Evolutionary conservation across 805 yeast species (phyloP).

Genomic region (Starmerella kuoi): DNA sequence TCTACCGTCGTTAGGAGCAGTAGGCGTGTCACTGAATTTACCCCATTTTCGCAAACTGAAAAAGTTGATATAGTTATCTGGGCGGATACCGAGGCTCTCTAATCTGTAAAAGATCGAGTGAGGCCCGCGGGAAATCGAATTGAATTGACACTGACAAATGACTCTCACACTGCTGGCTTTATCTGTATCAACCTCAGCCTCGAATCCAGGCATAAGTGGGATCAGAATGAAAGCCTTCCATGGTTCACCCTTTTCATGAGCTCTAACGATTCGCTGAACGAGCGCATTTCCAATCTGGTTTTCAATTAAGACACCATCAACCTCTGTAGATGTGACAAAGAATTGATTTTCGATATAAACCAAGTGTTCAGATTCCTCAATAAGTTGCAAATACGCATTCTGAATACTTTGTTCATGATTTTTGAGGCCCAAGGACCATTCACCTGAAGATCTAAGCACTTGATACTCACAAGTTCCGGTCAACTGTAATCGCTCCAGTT

Average conservation of each 20-base stretch:
- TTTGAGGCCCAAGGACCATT: conserved; percentile 85
- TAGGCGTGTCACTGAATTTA: conserved; percentile 47
- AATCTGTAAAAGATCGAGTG: conserved; percentile 78
- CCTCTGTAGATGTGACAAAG: conserved; percentile 76
- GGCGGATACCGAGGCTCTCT: conserved; percentile 63
- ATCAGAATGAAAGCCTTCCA: conserved; percentile 91
- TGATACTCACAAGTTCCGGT: conserved; percentile 89
- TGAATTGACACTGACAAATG: conserved; percentile 91
- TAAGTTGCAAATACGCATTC: conserved; percentile 78
- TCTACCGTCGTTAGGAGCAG: conserved; percentile 25
- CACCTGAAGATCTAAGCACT: conserved; percentile 73
- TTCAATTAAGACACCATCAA: conserved; percentile 63
- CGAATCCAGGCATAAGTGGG: conserved; percentile 97
- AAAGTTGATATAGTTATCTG: conserved; percentile 84
- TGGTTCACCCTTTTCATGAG: conserved; percentile 56
- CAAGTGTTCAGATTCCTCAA: conserved; percentile 85
- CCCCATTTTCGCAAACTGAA: conserved; percentile 95
- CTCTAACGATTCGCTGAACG: conserved; percentile 89
- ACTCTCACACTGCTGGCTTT: conserved; percentile 93
- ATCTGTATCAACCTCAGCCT: conserved; percentile 79
- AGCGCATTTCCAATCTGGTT: conserved; percentile 92
- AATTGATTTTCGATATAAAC: conserved; percentile 94
- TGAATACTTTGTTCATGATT: conserved; percentile 83
- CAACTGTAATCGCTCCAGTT: conserved; percentile 44
- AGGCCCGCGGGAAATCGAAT: conserved; percentile 83